Base-by-base conservation (phyloP, 371 early-diverging fungal species). In the Thermomucor indicae-seudaticae region DNA sequence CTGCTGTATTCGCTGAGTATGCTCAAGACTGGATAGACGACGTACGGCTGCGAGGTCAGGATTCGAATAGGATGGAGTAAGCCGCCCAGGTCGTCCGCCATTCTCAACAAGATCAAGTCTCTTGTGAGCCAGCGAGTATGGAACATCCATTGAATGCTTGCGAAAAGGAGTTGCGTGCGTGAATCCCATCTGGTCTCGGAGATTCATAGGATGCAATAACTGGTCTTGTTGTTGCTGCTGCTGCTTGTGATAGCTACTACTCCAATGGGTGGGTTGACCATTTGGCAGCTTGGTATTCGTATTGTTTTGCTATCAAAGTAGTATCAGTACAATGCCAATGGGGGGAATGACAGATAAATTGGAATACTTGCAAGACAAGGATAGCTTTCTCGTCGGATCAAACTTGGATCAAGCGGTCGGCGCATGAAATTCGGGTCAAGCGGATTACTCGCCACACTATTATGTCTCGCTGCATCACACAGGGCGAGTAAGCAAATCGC, bases 61-160 rank as follows among this genome's bases (percentile, higher is more conserved):
- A 41, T 66, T 67, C 22, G 71, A 71, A 42, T 71, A 67, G 16
- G 71, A 71, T 30, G 70, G 67, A 28, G 70, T 55, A 20, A 70
- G 42, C 31, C 69, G 53, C 12, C 47, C 52, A 20, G 30, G 24
- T 41, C 56, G 24, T n/a, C 53, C 49, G 16, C 50, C 42, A 19
- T 55, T 23, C 11, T 37, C 37, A 4, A 37, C 16, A 4, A 62
- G 39, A 41, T 69, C 65, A 20, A 65, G 31, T 16, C 65, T 50
- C 43, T 62, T 64, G 22, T 54, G 49, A n/a, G 62, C 55, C 38
- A 58, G 46, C n/a, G 60, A 44, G 8, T 50, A 49, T 7, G 58
- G 47, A 12, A 49, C 35, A 51, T 67, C 67, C 30, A 60, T 44
- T 19, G 64, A 64, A 32, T 60, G 56, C 43, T 67, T 67, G 23